phyloP scores from a whole-genome alignment of 164 flowering plant species.

The grape (Vitis vinifera) region DNA sequence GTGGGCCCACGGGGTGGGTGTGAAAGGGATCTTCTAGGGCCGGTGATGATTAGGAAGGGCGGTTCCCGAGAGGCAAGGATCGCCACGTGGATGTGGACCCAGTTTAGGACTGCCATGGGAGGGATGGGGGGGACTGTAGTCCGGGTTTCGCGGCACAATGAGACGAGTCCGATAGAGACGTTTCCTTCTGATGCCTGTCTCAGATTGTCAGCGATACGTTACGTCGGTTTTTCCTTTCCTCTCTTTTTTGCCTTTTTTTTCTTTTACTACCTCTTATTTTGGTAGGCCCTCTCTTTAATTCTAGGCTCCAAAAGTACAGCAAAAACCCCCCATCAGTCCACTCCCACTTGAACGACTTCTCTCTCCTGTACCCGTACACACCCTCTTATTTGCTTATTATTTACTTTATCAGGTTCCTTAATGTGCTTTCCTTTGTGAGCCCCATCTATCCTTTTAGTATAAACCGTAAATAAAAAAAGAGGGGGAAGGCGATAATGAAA shows the following conservation, averaged over 20 bases:
- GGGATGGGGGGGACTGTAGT: conserved; percentile 40
- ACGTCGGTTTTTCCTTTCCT: conserved; percentile 44
- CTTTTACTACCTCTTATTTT: background rate
- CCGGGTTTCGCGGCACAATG: conserved; percentile 69
- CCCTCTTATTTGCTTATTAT: too few species aligned
- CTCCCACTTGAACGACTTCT: too few species aligned
- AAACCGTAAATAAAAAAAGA: background rate
- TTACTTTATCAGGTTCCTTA: too few species aligned
- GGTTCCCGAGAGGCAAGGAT: background rate
- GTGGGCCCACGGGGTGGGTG: background rate
- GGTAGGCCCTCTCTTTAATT: background rate
- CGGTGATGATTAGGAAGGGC: background rate
- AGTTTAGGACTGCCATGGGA: background rate
- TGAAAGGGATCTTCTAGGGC: background rate
- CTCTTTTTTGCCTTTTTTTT: background rate
- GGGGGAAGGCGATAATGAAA: too few species aligned
- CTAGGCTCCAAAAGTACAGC: background rate
- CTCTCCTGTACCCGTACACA: too few species aligned
- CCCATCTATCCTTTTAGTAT: background rate
- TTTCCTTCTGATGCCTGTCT: conserved; percentile 28
- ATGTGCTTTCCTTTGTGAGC: too few species aligned
- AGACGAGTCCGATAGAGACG: conserved; percentile 60
- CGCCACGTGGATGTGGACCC: conserved; percentile 2
- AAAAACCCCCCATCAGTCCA: too few species aligned
- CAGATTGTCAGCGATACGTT: conserved; percentile 62